Evolutionary conservation across 257 asterid species (phyloP).

Genomic region (Anisodus tanguticus): DNA sequence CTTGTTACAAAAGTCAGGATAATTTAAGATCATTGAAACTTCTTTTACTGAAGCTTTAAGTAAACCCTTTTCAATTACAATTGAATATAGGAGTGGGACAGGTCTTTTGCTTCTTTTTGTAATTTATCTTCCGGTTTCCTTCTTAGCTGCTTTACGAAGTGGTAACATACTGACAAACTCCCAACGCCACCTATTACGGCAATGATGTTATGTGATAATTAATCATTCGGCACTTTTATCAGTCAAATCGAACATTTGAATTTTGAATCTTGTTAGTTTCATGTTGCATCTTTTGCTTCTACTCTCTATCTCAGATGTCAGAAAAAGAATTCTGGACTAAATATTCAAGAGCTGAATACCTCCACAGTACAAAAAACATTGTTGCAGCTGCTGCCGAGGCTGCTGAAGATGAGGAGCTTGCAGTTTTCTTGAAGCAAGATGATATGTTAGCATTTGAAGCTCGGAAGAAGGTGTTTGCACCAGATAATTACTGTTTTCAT

Average conservation of each 20-base stretch:
- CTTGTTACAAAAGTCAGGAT: neutral
- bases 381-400: slow-evolving; percentile 99
- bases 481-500: neutral
- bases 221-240: neutral
- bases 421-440: slow-evolving; percentile 93
- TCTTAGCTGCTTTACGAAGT: slow-evolving; percentile 4
- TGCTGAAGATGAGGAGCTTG: slow-evolving; percentile 98
- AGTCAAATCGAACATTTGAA: neutral
- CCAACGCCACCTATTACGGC: neutral
- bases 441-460: slow-evolving; percentile 86
- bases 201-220: neutral
- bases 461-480: slow-evolving; percentile 72
- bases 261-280: neutral
- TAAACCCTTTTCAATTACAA: neutral
- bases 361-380: slow-evolving; percentile 89
- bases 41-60: slow-evolving; percentile 12
- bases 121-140: slow-evolving; percentile 6
- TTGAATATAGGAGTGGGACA: slow-evolving; percentile 10
- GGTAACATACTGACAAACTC: neutral
- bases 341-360: slow-evolving; percentile 93
- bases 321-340: slow-evolving; percentile 98
- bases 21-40: neutral
- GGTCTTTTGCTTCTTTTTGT: neutral
- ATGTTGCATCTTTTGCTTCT: neutral
- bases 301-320: slow-evolving; percentile 62